phyloP scores from a whole-genome alignment of 257 asterid genomes.

The Solanum lycopersicoides region DNA sequence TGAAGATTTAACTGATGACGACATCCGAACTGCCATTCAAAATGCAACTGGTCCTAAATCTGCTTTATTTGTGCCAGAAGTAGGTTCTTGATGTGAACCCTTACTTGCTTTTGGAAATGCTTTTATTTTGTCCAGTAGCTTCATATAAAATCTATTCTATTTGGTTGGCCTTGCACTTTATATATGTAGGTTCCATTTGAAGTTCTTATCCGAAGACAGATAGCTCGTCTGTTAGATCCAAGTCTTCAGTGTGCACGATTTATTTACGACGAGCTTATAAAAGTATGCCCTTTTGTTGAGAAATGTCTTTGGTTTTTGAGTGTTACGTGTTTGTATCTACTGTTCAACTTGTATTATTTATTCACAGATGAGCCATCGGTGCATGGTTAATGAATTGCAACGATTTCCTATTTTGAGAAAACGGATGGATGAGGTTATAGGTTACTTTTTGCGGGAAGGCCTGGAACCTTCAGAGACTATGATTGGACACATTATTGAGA shows the following conservation, averaged over 20 bases:
- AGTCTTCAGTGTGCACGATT: conserved; percentile 97
- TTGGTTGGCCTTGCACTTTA: not conserved
- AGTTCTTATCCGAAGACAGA: conserved; percentile 82
- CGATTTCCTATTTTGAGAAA: conserved; percentile 73
- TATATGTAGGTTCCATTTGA: conserved; percentile 83
- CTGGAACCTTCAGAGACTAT: conserved; percentile 80
- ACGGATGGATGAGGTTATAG: conserved; percentile 71
- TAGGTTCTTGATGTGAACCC: conserved; percentile 13
- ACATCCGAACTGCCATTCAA: conserved; percentile 87
- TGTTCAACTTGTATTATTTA: not conserved
- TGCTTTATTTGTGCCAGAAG: conserved; percentile 89
- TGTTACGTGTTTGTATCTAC: not conserved
- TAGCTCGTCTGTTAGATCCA: conserved; percentile 88
- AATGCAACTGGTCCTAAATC: conserved; percentile 90
- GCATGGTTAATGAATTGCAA: conserved; percentile 76
- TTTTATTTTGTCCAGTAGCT: not conserved
- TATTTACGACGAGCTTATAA: conserved; percentile 85
- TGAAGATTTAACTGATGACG: conserved; percentile 88
- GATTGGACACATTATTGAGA: conserved; percentile 81
- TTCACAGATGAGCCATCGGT: conserved; percentile 77
- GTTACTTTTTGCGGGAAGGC: conserved; percentile 74
- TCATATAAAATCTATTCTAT: not conserved
- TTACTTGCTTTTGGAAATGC: not conserved
- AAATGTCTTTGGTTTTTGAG: not conserved
- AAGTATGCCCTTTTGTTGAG: conserved; percentile 28